phyloP scores from a whole-genome alignment of 192 early-diverging fungal species.

The Coemansia sp. region DNA sequence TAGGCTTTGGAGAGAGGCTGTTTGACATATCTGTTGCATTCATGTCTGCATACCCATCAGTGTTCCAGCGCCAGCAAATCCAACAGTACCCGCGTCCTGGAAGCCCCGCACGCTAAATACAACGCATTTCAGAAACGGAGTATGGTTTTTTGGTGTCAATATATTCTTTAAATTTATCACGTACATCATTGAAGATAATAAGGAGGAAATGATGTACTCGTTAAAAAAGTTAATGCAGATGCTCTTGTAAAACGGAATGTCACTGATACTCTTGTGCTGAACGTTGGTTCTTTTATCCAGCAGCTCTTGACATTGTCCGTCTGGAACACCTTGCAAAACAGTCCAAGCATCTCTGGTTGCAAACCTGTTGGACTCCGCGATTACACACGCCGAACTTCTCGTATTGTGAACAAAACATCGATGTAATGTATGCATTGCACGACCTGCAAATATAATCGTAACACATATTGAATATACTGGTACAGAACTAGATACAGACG shows the following conservation, averaged over 20 bases:
- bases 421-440: conserved; percentile 38
- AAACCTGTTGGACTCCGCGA: conserved; percentile 25
- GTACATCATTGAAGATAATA: too few relatives aligned
- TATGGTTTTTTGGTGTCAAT: too few relatives aligned
- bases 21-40: conserved; percentile 52
- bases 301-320: conserved; percentile 21
- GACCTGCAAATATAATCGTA: conserved; percentile 49
- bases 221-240: too few relatives aligned
- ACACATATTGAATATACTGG: conserved; percentile 25
- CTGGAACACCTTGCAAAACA: conserved; percentile 47
- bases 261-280: not conserved
- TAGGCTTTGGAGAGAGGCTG: conserved; percentile 41
- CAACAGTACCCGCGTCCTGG: conserved; percentile 9
- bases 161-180: too few relatives aligned
- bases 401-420: conserved; percentile 42
- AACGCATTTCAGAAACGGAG: too few relatives aligned
- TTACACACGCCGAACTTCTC: conserved; percentile 30
- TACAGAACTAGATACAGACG: not conserved
- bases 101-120: conserved; percentile 9
- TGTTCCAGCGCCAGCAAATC: conserved; percentile 35
- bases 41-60: conserved; percentile 44
- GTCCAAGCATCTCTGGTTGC: conserved; percentile 35
- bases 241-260: too few relatives aligned
- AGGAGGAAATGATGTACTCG: too few relatives aligned
- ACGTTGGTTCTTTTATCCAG: not conserved